These are phyloP conservation scores for Phalaenopsis aphrodite DNA, from an alignment of 106 monocot species.

Conservation along the genomic window DNA sequence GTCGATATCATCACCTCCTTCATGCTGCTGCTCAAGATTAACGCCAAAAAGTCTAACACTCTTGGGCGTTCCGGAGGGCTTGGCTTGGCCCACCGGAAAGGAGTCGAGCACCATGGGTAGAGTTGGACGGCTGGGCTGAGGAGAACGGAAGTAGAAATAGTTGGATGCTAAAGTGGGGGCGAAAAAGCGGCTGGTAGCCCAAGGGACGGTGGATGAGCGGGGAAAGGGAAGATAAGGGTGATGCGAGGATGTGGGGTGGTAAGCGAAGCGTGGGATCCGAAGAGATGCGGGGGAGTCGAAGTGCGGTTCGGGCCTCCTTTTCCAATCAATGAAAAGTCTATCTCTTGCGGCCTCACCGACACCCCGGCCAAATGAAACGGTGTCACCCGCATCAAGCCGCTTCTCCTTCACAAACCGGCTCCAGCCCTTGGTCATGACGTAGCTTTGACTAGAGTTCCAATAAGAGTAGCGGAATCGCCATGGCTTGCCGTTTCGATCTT, in stretches of 20 bases:
- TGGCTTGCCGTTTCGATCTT: conserved; percentile 69
- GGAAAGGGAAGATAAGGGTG: conserved; percentile 9
- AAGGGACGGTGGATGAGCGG: conserved; percentile 6
- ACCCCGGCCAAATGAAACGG: conserved; percentile 73
- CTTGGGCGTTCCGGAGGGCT: not conserved
- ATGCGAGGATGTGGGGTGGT: not conserved
- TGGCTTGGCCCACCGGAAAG: conserved; percentile 6
- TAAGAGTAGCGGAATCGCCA: conserved; percentile 97
- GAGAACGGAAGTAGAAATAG: conserved; percentile 6
- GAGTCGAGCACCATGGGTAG: conserved; percentile 8
- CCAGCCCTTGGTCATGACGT: conserved; percentile 99
- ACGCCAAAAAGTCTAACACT: conserved; percentile 8
- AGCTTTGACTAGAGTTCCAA: conserved; percentile 99
- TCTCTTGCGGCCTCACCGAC: conserved; percentile 37
- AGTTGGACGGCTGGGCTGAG: not conserved
- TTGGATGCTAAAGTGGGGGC: not conserved
- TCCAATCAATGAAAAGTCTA: conserved; percentile 81
- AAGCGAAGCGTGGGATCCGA: conserved; percentile 10
- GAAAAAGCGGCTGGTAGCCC: not conserved
- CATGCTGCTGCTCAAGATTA: not conserved
- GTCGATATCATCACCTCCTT: not conserved
- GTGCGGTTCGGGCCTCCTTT: conserved; percentile 32
- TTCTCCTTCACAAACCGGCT: conserved; percentile 96
- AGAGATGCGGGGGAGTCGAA: not conserved
- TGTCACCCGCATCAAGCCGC: conserved; percentile 80